Evolutionary conservation across 1,139 yeast genomes (phyloP).

Genomic region (Nakaseomyces delphensis): DNA sequence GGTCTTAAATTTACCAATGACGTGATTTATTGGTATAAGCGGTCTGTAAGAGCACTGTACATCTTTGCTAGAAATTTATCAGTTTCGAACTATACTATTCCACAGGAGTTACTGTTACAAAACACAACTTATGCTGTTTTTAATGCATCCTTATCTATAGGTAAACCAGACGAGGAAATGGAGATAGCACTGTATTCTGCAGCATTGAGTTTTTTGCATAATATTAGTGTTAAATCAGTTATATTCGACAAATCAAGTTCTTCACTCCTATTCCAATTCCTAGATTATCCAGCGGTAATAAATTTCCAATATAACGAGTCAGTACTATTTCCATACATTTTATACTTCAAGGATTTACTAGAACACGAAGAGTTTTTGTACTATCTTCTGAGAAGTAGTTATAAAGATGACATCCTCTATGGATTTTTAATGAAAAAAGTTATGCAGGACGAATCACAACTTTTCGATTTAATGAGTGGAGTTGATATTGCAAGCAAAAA

Average conservation of each 20-base stretch:
- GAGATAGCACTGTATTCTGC: conserved; percentile 8
- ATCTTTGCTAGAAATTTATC: conserved; percentile 34
- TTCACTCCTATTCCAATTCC: conserved; percentile 14
- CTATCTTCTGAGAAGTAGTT: conserved; percentile 19
- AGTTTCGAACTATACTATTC: conserved; percentile 25
- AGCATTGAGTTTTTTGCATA: conserved; percentile 20
- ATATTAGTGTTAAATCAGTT: conserved; percentile 17
- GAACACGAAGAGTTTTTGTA: conserved; percentile 26
- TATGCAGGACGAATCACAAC: conserved; percentile 13
- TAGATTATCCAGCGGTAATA: conserved; percentile 17
- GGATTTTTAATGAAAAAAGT: conserved; percentile 18
- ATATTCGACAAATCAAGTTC: conserved; percentile 16
- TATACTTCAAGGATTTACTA: conserved; percentile 20
- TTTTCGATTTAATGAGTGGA: conserved; percentile 10
- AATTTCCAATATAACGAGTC: conserved; percentile 8
- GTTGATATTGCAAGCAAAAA: background rate
- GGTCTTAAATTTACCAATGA: conserved; percentile 10
- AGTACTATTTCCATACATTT: conserved; percentile 16
- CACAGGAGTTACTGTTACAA: conserved; percentile 20
- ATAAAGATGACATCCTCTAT: conserved; percentile 14
- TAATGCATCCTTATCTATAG: conserved; percentile 16
- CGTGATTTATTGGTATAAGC: conserved; percentile 11
- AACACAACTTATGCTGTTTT: conserved; percentile 12
- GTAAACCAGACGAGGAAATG: conserved; percentile 15
- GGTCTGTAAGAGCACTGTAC: conserved; percentile 32